phyloP scores from a whole-genome alignment of 257 asterid species.

The Ligustrum vulgare region DNA sequence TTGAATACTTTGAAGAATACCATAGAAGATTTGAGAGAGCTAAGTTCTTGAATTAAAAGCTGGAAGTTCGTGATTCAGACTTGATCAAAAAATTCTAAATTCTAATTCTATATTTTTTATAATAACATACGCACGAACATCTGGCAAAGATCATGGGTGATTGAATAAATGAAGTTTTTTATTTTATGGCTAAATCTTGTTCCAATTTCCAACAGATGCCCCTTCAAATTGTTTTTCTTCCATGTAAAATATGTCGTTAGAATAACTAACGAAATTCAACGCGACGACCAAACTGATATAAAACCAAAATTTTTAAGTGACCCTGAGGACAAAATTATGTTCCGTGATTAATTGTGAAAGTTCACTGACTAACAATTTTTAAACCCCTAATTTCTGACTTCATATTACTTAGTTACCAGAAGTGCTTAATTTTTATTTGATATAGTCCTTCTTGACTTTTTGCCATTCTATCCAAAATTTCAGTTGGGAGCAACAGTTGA shows the following conservation, averaged over 20 bases:
- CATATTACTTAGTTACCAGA: not conserved
- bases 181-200: too few relatives aligned
- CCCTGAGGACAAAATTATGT: not conserved
- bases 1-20: too few relatives aligned
- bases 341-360: not conserved
- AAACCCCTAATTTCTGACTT: not conserved
- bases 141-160: too few relatives aligned
- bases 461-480: conserved; percentile 16
- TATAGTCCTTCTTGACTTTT: not conserved
- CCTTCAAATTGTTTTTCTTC: not conserved
- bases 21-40: too few relatives aligned
- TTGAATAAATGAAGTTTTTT: too few relatives aligned
- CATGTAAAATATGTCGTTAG: not conserved
- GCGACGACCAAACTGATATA: not conserved
- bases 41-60: too few relatives aligned
- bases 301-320: not conserved
- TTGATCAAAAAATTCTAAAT: too few relatives aligned
- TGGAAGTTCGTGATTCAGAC: too few relatives aligned
- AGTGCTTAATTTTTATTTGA: not conserved
- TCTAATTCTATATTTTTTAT: too few relatives aligned
- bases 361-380: not conserved
- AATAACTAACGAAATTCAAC: not conserved
- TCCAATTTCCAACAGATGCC: too few relatives aligned
- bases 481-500: conserved; percentile 96
- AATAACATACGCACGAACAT: too few relatives aligned